Evolutionary conservation across 2,329 filamentous ascomycete species (phyloP), one percentile per base, ranked within the genome.

Genomic region (Penicillium fuscoglaucum): DNA sequence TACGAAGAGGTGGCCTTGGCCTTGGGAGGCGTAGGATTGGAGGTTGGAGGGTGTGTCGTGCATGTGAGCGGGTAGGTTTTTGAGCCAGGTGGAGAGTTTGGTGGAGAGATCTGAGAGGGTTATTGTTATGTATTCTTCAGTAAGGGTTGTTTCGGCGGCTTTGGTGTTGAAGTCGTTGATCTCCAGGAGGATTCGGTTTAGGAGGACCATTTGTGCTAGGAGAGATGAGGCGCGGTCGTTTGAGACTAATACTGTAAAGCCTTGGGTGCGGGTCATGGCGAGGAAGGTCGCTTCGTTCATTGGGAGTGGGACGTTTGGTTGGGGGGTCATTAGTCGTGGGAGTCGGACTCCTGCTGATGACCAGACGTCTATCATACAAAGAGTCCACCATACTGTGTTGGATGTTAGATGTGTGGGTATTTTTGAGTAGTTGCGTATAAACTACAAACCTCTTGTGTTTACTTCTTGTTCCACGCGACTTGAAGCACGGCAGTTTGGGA

Each of bases 331-430:
- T 50, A 73, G 68, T 13, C 72, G 68, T 10, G 74, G 73, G 10
- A 76, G 61, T 5, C 71, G 65, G 4, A 77, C 64, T 2, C 74
- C 75, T 12, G 71, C 67, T 2, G 74, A 73, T 10, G 70, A 75
- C 76, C 75, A 78, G 19, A 74, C 69, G 52, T 78, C 76, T 45
- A 76, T 74, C 76, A 78, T 78, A 59, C 70, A 75, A 1, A 78
- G 62, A 2, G 73, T 70, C 76, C 76, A 78, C 73, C 74, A 78
- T 6, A 70, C 70, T 67, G 70, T 57, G 9, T 39, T 39, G 7
- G 1, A 17, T 15, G 33, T 60, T 48, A 55, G 37, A n/a, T 19
- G 47, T n/a, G 21, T 19, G 10, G n/a, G 8, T 26, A 21, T 10
- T 10, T 21, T 47, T 6, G 6, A 24, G 24, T 2, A n/a, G 4